These are phyloP conservation scores for Termitomyces sp. DNA, from an alignment of 768 basidiomycete species.

Conservation along the genomic window DNA sequence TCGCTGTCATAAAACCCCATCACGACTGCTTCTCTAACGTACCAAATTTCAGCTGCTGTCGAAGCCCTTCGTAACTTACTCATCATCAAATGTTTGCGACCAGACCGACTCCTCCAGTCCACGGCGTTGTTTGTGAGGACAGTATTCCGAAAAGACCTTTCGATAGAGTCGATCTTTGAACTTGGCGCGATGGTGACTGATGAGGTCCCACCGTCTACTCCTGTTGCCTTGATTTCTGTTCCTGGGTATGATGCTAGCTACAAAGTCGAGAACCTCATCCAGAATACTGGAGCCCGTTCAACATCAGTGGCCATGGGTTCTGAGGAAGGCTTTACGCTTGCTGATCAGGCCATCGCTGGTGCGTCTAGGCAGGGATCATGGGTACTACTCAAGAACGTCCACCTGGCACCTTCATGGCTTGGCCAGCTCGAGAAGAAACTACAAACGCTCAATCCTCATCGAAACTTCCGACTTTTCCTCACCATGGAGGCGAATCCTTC, in stretches of 20 bases:
- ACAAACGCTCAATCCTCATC: slow-evolving; percentile 85
- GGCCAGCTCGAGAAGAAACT: slow-evolving; percentile 95
- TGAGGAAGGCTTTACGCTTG: slow-evolving; percentile 92
- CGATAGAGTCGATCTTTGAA: slow-evolving; percentile 69
- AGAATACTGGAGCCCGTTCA: slow-evolving; percentile 72
- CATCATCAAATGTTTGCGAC: slow-evolving; percentile 87
- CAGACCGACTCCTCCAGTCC: slow-evolving; percentile 86
- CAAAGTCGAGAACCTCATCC: slow-evolving; percentile 84
- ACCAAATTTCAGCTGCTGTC: slow-evolving; percentile 49
- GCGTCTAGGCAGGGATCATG: slow-evolving; percentile 93
- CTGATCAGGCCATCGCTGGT: slow-evolving; percentile 92
- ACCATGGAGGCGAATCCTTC: slow-evolving; percentile 97
- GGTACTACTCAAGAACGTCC: slow-evolving; percentile 97
- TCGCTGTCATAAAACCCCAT: not conserved
- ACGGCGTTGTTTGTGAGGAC: slow-evolving; percentile 69
- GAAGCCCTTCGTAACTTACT: slow-evolving; percentile 74
- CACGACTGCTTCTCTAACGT: slow-evolving; percentile 4
- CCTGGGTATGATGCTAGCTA: slow-evolving; percentile 99
- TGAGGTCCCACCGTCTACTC: slow-evolving; percentile 78
- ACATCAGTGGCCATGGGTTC: slow-evolving; percentile 97
- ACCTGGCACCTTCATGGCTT: slow-evolving; percentile 94
- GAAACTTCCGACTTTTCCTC: slow-evolving; percentile 93
- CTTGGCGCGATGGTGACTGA: slow-evolving; percentile 73
- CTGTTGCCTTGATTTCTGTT: slow-evolving; percentile 88
- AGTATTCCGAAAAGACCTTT: slow-evolving; percentile 81